phyloP scores from a whole-genome alignment of 2,329 filamentous ascomycete species.

The Davidsoniella virescens region DNA sequence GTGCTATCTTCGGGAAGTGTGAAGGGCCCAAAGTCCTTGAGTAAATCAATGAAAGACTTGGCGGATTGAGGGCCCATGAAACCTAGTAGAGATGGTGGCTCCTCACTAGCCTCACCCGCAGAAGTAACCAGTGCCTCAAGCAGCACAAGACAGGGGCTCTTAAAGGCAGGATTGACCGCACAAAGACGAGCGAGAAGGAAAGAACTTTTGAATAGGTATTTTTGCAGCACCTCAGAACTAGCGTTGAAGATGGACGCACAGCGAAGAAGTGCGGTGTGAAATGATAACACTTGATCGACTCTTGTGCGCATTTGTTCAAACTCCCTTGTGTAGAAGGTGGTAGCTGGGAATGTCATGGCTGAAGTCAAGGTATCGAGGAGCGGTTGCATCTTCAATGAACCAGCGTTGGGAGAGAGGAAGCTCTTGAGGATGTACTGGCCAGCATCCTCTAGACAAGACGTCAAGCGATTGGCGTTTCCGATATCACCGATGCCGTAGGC shows the following conservation, averaged over 20 bases:
- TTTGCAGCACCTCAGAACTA: constrained; percentile 51
- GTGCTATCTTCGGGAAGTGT: constrained; percentile 46
- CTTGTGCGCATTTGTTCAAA: constrained; percentile 42
- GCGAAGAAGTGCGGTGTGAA: constrained; percentile 55
- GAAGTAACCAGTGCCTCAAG: constrained; percentile 58
- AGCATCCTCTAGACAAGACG: constrained; percentile 50
- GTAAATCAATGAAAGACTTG: constrained; percentile 64
- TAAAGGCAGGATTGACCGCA: constrained; percentile 50
- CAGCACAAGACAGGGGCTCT: constrained; percentile 47
- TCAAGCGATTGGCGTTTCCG: constrained; percentile 28
- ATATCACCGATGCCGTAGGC: constrained; percentile 60
- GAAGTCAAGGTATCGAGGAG: constrained; percentile 48
- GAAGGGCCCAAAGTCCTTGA: constrained; percentile 66
- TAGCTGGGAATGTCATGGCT: constrained; percentile 28
- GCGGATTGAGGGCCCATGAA: constrained; percentile 71
- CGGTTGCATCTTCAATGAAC: constrained; percentile 60
- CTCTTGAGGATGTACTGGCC: constrained; percentile 62
- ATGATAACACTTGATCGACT: constrained; percentile 44
- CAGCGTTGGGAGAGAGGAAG: constrained; percentile 55
- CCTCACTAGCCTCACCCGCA: constrained; percentile 38
- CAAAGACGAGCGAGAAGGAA: constrained; percentile 64
- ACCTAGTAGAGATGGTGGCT: constrained; percentile 86
- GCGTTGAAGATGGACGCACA: constrained; percentile 48
- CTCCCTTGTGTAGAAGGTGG: constrained; percentile 44
- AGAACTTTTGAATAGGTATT: constrained; percentile 64